These are phyloP conservation scores for Yarrowia keelungensis DNA, from an alignment of 805 yeast genomes.

Conservation along the genomic window DNA sequence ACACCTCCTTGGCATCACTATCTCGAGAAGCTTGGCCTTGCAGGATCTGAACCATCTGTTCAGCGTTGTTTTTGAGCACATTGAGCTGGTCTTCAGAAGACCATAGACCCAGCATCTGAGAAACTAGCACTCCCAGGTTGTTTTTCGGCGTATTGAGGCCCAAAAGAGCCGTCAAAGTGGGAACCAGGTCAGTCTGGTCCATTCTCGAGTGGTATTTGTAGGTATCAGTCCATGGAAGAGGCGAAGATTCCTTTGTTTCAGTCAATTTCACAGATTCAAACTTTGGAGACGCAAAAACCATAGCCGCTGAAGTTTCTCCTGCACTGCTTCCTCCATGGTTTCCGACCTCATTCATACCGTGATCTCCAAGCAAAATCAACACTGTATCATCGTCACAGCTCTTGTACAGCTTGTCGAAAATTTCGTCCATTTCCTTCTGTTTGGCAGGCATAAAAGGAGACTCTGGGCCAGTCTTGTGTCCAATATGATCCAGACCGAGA, in stretches of 20 bases:
- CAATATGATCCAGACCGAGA: conserved; percentile 94
- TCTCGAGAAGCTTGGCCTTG: conserved; percentile 28
- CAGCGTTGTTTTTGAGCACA: conserved; percentile 54
- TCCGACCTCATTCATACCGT: conserved; percentile 95
- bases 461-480: conserved; percentile 93
- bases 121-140: conserved; percentile 73
- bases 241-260: conserved; percentile 34
- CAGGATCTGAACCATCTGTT: conserved; percentile 46
- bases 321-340: conserved; percentile 95
- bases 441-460: conserved; percentile 82
- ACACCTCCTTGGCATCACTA: conserved; percentile 39
- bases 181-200: conserved; percentile 76
- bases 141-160: conserved; percentile 74
- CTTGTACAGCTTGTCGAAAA: conserved; percentile 54
- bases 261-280: conserved; percentile 51
- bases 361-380: conserved; percentile 85
- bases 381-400: conserved; percentile 58
- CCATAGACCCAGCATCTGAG: conserved; percentile 64
- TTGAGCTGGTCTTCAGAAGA: conserved; percentile 61
- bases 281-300: conserved; percentile 71
- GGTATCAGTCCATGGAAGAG: conserved; percentile 50
- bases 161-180: conserved; percentile 66
- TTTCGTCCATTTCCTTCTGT: conserved; percentile 83
- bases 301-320: conserved; percentile 90
- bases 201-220: conserved; percentile 62